These are phyloP conservation scores for Pulveroboletus ravenelii DNA, from an alignment of 768 basidiomycete species.

Conservation along the genomic window DNA sequence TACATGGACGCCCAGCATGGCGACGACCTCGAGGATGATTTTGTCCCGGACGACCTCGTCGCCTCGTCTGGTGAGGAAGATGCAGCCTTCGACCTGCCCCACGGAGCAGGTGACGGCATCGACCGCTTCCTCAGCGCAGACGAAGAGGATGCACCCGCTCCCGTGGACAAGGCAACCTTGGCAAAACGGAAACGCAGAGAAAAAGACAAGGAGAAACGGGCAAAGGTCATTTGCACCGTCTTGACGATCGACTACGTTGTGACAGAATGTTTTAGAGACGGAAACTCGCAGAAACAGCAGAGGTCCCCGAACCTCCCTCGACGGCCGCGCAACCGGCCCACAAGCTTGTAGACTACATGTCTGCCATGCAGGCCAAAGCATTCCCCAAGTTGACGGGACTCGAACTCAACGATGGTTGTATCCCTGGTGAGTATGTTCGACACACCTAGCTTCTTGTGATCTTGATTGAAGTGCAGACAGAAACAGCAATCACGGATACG, in stretches of 20 bases:
- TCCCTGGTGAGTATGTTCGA: slow-evolving; percentile 59
- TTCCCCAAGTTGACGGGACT: slow-evolving; percentile 66
- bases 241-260: neutral
- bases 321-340: slow-evolving; percentile 54
- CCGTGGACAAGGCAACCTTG: slow-evolving; percentile 17
- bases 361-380: slow-evolving; percentile 61
- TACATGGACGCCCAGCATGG: slow-evolving; percentile 40
- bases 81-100: slow-evolving; percentile 19
- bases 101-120: slow-evolving; percentile 33
- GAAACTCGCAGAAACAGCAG: slow-evolving; percentile 50
- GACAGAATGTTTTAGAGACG: slow-evolving; percentile 45
- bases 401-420: slow-evolving; percentile 73
- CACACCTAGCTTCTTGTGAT: slow-evolving; percentile 21
- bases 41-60: slow-evolving; percentile 63
- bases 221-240: slow-evolving; percentile 46
- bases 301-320: slow-evolving; percentile 36
- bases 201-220: slow-evolving; percentile 68
- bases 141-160: slow-evolving; percentile 35
- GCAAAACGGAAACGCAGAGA: slow-evolving; percentile 71
- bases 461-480: slow-evolving; percentile 57
- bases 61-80: slow-evolving; percentile 60
- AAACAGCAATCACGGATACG: slow-evolving; percentile 70
- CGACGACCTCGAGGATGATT: slow-evolving; percentile 85
- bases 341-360: slow-evolving; percentile 58
- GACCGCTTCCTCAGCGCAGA: slow-evolving; percentile 42